A percentile compares a stretch with the other conserved stretches of the same genome.
Conservation (phyloP, 768 basidiomycete species). For the Lactarius quietus region DNA sequence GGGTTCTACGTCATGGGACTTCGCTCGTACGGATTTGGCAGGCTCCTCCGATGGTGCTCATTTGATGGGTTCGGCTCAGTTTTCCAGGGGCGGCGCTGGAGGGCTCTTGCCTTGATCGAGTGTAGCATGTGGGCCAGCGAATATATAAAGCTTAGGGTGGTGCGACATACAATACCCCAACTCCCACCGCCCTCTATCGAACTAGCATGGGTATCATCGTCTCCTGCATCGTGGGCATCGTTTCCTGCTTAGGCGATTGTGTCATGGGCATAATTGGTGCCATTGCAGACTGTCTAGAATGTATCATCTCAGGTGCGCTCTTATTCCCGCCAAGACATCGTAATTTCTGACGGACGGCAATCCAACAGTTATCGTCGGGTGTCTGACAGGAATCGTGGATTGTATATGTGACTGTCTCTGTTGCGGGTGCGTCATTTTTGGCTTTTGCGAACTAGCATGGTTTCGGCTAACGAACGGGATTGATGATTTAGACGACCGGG, state of each 20-base stretch:
- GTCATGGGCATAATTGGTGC: conserved; percentile 39
- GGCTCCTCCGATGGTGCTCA: neutral
- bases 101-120: neutral
- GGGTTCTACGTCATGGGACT: neutral
- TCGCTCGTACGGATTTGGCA: neutral
- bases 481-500: conserved; percentile 10
- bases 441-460: neutral
- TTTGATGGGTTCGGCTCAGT: too few species aligned
- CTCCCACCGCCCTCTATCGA: neutral
- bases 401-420: conserved; percentile 45
- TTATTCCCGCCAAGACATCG: neutral
- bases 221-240: conserved; percentile 24
- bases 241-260: conserved; percentile 43
- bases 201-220: conserved; percentile 16
- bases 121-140: too few species aligned
- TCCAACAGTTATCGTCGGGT: conserved; percentile 40
- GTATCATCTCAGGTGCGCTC: conserved; percentile 41
- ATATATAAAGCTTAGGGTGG: neutral
- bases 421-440: conserved; percentile 36
- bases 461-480: neutral
- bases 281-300: conserved; percentile 45
- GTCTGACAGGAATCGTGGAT: conserved; percentile 39
- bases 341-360: conserved; percentile 1
- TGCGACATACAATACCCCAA: too few species aligned
- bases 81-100: neutral